Percentiles rank a stretch among this genome's conserved stretches.
Conservation (phyloP, 2,329 filamentous ascomycete genomes). For the Alternaria tenuissima region DNA sequence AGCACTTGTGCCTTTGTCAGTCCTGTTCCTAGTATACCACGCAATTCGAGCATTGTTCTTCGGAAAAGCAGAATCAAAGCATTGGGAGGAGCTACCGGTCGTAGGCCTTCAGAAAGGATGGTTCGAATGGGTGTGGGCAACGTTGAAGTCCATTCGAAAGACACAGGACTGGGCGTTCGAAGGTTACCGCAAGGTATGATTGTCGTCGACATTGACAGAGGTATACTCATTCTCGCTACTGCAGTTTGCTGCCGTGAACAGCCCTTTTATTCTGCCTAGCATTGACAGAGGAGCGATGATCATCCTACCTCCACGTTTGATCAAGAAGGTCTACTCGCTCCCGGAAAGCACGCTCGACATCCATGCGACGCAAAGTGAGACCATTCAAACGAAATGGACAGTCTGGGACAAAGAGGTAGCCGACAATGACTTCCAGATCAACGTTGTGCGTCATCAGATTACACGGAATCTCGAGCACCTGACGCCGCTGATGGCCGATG, state of each 20-base stretch:
- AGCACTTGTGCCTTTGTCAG: conserved; percentile 19
- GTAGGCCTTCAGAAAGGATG: conserved; percentile 21
- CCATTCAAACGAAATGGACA: conserved; percentile 27
- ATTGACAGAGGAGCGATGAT: conserved; percentile 27
- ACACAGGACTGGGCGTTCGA: conserved; percentile 26
- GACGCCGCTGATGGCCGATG: conserved; percentile 25
- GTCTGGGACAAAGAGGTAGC: conserved; percentile 24
- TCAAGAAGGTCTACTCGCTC: conserved; percentile 23
- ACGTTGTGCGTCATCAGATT: conserved; percentile 27
- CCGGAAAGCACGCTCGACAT: conserved; percentile 22
- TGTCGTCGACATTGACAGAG: background rate
- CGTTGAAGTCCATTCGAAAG: conserved; percentile 19
- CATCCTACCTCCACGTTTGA: conserved; percentile 22
- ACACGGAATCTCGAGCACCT: conserved; percentile 22
- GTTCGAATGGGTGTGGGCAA: conserved; percentile 22
- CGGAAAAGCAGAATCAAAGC: conserved; percentile 17
- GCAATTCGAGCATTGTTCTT: conserved; percentile 18
- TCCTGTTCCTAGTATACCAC: conserved; percentile 21
- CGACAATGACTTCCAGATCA: conserved; percentile 25
- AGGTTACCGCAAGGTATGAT: conserved; percentile 23
- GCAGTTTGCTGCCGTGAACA: conserved; percentile 18
- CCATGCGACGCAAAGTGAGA: conserved; percentile 23
- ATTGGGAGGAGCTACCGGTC: conserved; percentile 19
- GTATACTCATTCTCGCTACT: background rate
- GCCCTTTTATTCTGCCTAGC: conserved; percentile 21